phyloP scores from a whole-genome alignment of 495 filamentous ascomycete species.

The Thermothielavioides terrestris region DNA sequence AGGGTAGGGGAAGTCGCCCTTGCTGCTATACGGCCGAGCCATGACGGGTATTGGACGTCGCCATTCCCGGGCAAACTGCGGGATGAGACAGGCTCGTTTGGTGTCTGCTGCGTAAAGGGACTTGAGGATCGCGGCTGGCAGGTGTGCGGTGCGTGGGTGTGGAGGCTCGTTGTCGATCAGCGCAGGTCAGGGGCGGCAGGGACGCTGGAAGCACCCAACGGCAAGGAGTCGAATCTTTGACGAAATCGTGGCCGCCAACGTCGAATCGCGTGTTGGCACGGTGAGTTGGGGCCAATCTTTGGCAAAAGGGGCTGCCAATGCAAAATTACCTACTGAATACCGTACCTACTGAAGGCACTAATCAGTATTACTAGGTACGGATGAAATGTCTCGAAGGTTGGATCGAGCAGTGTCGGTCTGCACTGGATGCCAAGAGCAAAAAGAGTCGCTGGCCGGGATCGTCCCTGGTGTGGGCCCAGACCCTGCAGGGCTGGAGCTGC shows the following conservation, averaged over 20 bases:
- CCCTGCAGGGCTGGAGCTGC: not conserved
- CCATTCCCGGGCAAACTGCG: slow-evolving; percentile 13
- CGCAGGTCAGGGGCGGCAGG: not conserved
- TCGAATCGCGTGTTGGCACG: too few relatives aligned
- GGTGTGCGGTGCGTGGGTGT: not conserved
- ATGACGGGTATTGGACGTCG: slow-evolving; percentile 14
- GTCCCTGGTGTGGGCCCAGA: not conserved
- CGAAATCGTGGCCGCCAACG: too few relatives aligned
- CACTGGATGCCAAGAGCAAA: too few relatives aligned
- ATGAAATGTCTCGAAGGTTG: too few relatives aligned
- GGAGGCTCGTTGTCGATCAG: not conserved
- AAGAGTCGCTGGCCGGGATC: not conserved
- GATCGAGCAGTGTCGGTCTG: not conserved
- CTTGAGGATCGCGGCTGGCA: not conserved
- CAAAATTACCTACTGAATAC: too few relatives aligned
- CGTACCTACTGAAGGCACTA: too few relatives aligned
- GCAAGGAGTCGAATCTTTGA: slow-evolving; percentile 1
- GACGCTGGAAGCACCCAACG: not conserved
- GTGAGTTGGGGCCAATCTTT: too few relatives aligned
- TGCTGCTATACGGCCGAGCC: slow-evolving; percentile 21
- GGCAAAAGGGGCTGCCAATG: too few relatives aligned
- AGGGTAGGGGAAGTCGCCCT: slow-evolving; percentile 8
- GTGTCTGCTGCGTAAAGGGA: not conserved
- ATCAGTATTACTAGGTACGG: too few relatives aligned
- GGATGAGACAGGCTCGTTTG: not conserved